phyloP scores from a whole-genome alignment of 305 asterid genomes.

The Fraxinus nigra region DNA sequence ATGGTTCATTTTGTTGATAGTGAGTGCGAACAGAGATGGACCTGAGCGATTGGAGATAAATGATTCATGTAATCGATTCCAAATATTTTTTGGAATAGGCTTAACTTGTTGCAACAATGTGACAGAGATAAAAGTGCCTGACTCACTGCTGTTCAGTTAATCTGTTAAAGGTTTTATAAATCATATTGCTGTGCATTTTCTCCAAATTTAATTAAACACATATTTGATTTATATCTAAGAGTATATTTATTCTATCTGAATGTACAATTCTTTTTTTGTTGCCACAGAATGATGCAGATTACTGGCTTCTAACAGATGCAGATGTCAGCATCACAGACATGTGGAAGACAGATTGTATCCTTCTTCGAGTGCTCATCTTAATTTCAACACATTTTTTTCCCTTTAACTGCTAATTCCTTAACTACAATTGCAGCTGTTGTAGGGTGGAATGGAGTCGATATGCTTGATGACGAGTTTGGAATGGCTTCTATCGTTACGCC shows the following conservation, averaged over 20 bases:
- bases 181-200: neutral
- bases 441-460: slow-evolving; percentile 59
- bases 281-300: slow-evolving; percentile 78
- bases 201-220: neutral
- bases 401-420: slow-evolving; percentile 9
- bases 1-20: neutral
- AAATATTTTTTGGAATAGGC: neutral
- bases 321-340: slow-evolving; percentile 86
- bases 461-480: slow-evolving; percentile 62
- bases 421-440: slow-evolving; percentile 43
- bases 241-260: slow-evolving; percentile 2
- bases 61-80: neutral
- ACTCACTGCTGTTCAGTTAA: neutral
- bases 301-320: slow-evolving; percentile 81
- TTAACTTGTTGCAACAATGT: neutral
- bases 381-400: neutral
- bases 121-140: neutral
- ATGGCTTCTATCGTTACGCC: slow-evolving; percentile 48
- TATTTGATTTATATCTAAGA: neutral
- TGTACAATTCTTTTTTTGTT: neutral
- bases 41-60: neutral
- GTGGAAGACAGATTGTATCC: slow-evolving; percentile 84
- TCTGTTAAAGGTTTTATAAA: neutral
- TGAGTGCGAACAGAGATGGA: neutral
- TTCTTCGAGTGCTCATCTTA: slow-evolving; percentile 16